Evolutionary conservation across 768 basidiomycete species (phyloP), one percentile per base, ranked within the genome.

Genomic region (Naganishia vishniacii): DNA sequence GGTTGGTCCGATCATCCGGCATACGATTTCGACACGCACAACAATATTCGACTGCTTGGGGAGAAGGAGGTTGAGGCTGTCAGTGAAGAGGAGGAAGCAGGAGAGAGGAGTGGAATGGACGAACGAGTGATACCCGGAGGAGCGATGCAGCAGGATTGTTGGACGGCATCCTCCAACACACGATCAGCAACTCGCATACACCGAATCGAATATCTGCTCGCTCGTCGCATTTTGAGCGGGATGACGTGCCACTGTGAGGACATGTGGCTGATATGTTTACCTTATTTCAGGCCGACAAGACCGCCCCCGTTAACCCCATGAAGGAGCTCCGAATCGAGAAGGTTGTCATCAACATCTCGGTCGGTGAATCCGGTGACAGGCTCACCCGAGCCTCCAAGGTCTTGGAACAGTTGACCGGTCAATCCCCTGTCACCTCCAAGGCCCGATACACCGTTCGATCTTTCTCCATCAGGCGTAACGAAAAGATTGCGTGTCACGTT

Each of bases 341-440:
- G 84, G 86, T 98, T 78, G 91, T 94, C 81, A 92, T 98, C 85
- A 98, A 99, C 87, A 99, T 99, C 81, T 95, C 92, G 73, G 95
- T 99, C 74, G 95, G 95, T 78, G 95, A 98, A 83, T 97, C 93
- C 73, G 94, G 94, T 81, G 94, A 99, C 85, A 85, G 94, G 78
- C 84, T 98, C 74, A 99, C 94, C 71, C 89, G 94, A 82, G 94
- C 94, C 58, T 93, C 94, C 78, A 99, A 99, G 82, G 94, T 98
- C 72, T 83, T 99, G 73, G 94, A 99, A 81, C 94, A 99, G 81
- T 87, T 99, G 68, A 99, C 94, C 72, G 94, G 94, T 73, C 94
- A 99, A 84, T 90, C 94, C 49, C 94, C 94, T 77, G 94, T 99
- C 73, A 95, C 93, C 72, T 97, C 93, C 78, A 99, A 98, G 84